Conservation (phyloP, 345 rosid genomes). For the Passiflora organensis region DNA sequence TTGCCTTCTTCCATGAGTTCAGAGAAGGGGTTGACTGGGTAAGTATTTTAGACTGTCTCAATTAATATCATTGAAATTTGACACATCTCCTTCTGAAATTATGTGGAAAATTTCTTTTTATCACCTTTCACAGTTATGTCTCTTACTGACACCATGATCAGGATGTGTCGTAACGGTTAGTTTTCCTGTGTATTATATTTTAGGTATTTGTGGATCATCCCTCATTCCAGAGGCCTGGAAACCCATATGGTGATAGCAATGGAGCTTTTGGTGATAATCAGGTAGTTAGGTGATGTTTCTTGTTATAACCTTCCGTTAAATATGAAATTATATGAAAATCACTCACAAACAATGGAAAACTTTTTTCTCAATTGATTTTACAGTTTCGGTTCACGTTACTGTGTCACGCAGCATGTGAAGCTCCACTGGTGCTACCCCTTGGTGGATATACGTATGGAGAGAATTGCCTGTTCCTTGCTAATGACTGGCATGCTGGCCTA, state of each 20-base stretch:
- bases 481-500: slow-evolving; percentile 98
- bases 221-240: slow-evolving; percentile 86
- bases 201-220: slow-evolving; percentile 90
- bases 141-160: not conserved
- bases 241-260: slow-evolving; percentile 72
- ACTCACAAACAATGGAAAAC: slow-evolving; percentile 20
- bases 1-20: slow-evolving; percentile 81
- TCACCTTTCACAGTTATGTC: not conserved
- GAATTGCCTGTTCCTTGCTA: slow-evolving; percentile 82
- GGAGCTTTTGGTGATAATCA: slow-evolving; percentile 97
- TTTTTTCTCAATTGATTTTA: slow-evolving; percentile 30
- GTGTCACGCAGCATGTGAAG: slow-evolving; percentile 97
- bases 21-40: slow-evolving; percentile 97
- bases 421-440: slow-evolving; percentile 84
- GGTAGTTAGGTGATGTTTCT: slow-evolving; percentile 35
- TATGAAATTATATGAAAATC: not conserved
- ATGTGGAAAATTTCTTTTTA: not conserved
- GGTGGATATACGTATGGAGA: slow-evolving; percentile 95
- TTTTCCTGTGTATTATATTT: slow-evolving; percentile 5
- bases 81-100: not conserved
- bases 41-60: slow-evolving; percentile 15
- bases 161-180: not conserved
- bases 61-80: slow-evolving; percentile 1
- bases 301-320: not conserved
- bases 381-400: slow-evolving; percentile 95